These are phyloP conservation scores for Fagopyrum homotropicum DNA, from an alignment of 148 eudicot species.

Conservation along the genomic window DNA sequence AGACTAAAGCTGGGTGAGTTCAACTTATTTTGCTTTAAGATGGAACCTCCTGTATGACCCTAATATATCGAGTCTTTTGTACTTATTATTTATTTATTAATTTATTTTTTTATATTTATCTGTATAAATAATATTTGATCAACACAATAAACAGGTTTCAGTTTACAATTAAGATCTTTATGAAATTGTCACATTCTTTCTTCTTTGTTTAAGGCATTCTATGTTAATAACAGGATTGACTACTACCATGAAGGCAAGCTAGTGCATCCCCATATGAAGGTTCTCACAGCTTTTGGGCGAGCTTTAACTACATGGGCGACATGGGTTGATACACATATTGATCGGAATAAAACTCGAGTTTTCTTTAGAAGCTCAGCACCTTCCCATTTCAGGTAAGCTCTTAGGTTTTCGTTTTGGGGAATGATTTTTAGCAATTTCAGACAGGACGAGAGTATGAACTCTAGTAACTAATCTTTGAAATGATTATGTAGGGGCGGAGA, in stretches of 20 bases:
- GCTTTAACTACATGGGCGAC: constrained; percentile 77
- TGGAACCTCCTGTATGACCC: too few relatives aligned
- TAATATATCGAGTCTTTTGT: too few relatives aligned
- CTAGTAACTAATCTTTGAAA: too few relatives aligned
- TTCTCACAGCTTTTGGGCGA: constrained; percentile 52
- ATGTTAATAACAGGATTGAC: constrained; percentile 48
- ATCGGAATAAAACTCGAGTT: constrained; percentile 55
- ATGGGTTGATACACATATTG: constrained; percentile 66
- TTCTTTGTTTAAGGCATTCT: background rate
- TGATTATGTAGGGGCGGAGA: constrained; percentile 63
- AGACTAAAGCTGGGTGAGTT: constrained; percentile 85
- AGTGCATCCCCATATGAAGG: constrained; percentile 70
- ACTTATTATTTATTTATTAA: too few relatives aligned
- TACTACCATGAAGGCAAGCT: constrained; percentile 81
- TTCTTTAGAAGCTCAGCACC: constrained; percentile 90
- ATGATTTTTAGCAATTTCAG: too few relatives aligned
- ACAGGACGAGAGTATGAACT: too few relatives aligned
- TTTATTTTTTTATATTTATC: too few relatives aligned
- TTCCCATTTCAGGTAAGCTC: constrained; percentile 79
- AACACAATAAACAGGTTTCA: too few relatives aligned
- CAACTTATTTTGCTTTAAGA: background rate
- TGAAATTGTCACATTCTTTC: background rate
- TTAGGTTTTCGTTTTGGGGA: too few relatives aligned
- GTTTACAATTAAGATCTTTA: too few relatives aligned
- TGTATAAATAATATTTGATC: too few relatives aligned